These are phyloP conservation scores for Schizochytrium sp. DNA, from an alignment of 108 stramenopile species.

Conservation along the genomic window DNA sequence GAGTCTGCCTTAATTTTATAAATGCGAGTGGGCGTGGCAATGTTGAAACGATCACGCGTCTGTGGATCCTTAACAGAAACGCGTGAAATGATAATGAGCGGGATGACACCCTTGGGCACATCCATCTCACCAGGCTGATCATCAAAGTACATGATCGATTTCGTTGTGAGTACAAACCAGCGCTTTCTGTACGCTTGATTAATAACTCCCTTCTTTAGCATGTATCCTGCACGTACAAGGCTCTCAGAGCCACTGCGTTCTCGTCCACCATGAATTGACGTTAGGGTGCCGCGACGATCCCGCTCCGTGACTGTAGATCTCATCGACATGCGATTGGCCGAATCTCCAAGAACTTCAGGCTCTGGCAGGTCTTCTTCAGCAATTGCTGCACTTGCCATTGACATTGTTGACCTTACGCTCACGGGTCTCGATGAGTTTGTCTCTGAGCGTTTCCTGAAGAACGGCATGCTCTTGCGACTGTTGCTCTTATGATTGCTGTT, in stretches of 20 bases:
- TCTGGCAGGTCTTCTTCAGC: not conserved
- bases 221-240: slow-evolving; percentile 18
- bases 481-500: too few species aligned
- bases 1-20: slow-evolving; percentile 13
- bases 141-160: slow-evolving; percentile 55
- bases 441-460: not conserved
- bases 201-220: slow-evolving; percentile 55
- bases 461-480: not conserved
- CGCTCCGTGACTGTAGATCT: slow-evolving; percentile 38
- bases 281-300: slow-evolving; percentile 18
- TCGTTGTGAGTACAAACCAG: slow-evolving; percentile 59
- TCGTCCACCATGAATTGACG: not conserved
- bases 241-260: slow-evolving; percentile 37
- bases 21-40: slow-evolving; percentile 25
- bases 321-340: slow-evolving; percentile 18
- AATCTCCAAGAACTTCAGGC: slow-evolving; percentile 41
- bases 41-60: slow-evolving; percentile 31
- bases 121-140: slow-evolving; percentile 49
- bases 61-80: not conserved
- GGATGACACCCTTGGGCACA: slow-evolving; percentile 22
- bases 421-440: slow-evolving; percentile 4
- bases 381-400: not conserved
- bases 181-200: slow-evolving; percentile 46
- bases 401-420: not conserved
- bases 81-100: not conserved